These are phyloP conservation scores for Psilocybe subaeruginosa DNA, from an alignment of 768 basidiomycete genomes.

Conservation along the genomic window DNA sequence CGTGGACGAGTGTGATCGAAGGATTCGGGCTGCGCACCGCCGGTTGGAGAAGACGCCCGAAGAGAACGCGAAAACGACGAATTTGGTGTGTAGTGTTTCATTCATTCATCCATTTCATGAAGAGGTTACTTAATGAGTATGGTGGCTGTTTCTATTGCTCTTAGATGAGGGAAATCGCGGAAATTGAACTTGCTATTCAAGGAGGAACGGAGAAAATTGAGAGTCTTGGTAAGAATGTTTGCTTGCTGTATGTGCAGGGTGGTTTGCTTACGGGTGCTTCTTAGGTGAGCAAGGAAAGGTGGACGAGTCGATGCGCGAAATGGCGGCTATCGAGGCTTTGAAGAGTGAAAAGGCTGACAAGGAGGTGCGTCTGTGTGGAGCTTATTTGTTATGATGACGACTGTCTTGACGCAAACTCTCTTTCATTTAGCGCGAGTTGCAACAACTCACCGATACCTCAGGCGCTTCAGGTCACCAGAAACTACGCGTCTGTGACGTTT, in stretches of 20 bases:
- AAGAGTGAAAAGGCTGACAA: conserved; percentile 96
- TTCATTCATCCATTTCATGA: conserved; percentile 3
- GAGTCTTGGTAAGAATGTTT: conserved; percentile 64
- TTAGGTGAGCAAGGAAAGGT: conserved; percentile 98
- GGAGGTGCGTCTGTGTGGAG: conserved; percentile 59
- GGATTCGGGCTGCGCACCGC: conserved; percentile 92
- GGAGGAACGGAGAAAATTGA: conserved; percentile 99
- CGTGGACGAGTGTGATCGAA: conserved; percentile 97
- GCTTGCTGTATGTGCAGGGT: conserved; percentile 10
- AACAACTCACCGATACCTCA: conserved; percentile 95
- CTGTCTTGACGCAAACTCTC: conserved; percentile 4
- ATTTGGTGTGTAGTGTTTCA: conserved; percentile 60
- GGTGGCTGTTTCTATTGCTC: not conserved
- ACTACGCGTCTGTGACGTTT: conserved; percentile 98
- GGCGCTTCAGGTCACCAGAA: conserved; percentile 99
- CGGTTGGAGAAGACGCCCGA: conserved; percentile 99
- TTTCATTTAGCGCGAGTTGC: conserved; percentile 76
- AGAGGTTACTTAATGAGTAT: not conserved
- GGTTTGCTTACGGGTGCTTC: conserved; percentile 16
- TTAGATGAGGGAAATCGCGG: conserved; percentile 98
- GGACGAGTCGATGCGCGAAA: conserved; percentile 97
- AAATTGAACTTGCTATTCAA: conserved; percentile 98
- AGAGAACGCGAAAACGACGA: conserved; percentile 99
- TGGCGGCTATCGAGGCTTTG: conserved; percentile 96
- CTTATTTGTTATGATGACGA: conserved; percentile 13